A percentile compares a stretch with the other conserved stretches of the same genome.
These are phyloP conservation scores for Setaria italica DNA, from an alignment of 202 grass and related monocot species.

Conservation along the genomic window DNA sequence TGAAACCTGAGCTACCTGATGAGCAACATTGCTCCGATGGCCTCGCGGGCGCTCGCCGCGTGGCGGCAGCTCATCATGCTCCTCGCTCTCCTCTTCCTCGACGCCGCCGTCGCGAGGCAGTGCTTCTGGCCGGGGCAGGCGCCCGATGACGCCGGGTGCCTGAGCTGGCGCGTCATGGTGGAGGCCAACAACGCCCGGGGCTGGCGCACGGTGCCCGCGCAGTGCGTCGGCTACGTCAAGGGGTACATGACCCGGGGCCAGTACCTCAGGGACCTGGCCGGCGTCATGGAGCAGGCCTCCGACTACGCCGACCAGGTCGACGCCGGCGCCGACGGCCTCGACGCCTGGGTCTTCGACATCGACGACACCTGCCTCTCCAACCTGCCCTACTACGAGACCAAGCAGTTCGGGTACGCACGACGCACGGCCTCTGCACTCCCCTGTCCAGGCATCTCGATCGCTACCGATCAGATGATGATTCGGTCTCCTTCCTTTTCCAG, in stretches of 20 bases:
- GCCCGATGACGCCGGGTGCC: constrained; percentile 56
- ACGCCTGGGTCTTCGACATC: constrained; percentile 91
- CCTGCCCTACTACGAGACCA: constrained; percentile 73
- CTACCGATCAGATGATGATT: background rate
- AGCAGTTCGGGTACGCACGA: constrained; percentile 70
- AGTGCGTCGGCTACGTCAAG: constrained; percentile 70
- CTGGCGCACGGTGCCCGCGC: constrained; percentile 77
- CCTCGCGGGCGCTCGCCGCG: constrained; percentile 24
- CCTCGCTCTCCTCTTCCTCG: constrained; percentile 41
- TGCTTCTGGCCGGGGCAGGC: constrained; percentile 51
- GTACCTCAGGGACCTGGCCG: constrained; percentile 73
- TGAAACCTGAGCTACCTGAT: background rate
- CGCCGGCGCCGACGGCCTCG: constrained; percentile 60
- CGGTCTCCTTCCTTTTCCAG: background rate
- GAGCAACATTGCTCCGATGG: constrained; percentile 23
- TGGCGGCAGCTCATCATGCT: constrained; percentile 47
- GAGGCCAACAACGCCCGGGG: constrained; percentile 85
- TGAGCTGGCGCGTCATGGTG: constrained; percentile 87
- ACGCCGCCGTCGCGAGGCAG: constrained; percentile 6
- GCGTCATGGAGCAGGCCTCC: constrained; percentile 58
- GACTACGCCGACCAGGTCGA: constrained; percentile 59
- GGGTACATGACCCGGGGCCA: constrained; percentile 90
- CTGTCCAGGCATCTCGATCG: background rate
- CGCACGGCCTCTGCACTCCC: background rate
- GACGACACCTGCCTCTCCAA: constrained; percentile 99